Base-by-base conservation (phyloP, 805 yeast genomes). In the Candida multigemmis region DNA sequence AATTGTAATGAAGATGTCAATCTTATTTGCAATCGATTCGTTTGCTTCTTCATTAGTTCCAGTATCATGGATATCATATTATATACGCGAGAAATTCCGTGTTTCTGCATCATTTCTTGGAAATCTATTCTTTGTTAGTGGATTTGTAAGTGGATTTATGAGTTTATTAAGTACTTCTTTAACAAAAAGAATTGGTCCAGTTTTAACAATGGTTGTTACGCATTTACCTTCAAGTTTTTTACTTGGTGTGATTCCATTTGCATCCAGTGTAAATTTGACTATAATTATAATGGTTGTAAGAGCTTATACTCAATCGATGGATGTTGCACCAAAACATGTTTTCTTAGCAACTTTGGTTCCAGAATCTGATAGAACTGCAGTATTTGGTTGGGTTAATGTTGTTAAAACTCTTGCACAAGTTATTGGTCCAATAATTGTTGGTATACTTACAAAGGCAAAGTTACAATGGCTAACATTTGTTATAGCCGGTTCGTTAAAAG, bases 281-380 rank as follows among this genome's bases (percentile, higher is more conserved):
- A 31, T 60, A 26, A 36, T 48, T 9, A 41, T 56, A 4, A 32
- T 57, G 22, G 35, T 60, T 3, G 32, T 53, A 9, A 48, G 70
- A 39, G 54, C 65, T 1, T 37, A 52, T 3, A 57, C 65, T 19
- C 63, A 64, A 35, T 46, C 64, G 14, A 64, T 66, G 71, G 73
- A 66, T 34, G 49, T 58, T 16, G 67, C 70, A 1, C 65, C 71
- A 7, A 66, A 66, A 29, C 65, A 61, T 25, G 68, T 65, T 4
- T 64, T 65, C 33, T 46, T 65, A 13, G 63, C 68, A 6, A 44
- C 68, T 0, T 46, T 59, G 17, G 60, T 59, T 4, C 46, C 58
- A 4, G 59, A 59, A 15, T 39, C 46, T 17, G 64, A 60, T 28
- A 41, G 69, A 25, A 60, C 69, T 2, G 56, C 63, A 1, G 65